Conservation (phyloP, 495 filamentous ascomycete species). For the Saxophila tyrrhenica region DNA sequence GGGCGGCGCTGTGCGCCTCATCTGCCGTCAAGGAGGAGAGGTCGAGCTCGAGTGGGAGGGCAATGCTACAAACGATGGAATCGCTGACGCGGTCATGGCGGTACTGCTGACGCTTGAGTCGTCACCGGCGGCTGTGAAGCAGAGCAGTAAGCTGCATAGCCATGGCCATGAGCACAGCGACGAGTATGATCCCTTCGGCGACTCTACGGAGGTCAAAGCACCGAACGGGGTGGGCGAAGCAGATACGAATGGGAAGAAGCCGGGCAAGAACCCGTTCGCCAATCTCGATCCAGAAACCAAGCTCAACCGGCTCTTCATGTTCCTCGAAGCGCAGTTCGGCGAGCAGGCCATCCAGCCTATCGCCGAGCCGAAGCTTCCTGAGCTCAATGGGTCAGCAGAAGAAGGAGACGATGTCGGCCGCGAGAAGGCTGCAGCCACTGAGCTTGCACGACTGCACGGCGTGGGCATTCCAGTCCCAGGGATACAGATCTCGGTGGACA, state of each 20-base stretch:
- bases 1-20: conserved; percentile 38
- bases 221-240: neutral
- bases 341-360: conserved; percentile 62
- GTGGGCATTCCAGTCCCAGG: conserved; percentile 83
- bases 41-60: conserved; percentile 95
- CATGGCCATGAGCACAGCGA: conserved; percentile 46
- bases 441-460: conserved; percentile 58
- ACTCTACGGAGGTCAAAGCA: conserved; percentile 1
- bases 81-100: conserved; percentile 89
- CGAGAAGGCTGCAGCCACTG: conserved; percentile 42
- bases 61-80: conserved; percentile 93
- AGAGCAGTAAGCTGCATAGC: conserved; percentile 32
- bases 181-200: conserved; percentile 6
- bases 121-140: conserved; percentile 86
- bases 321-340: conserved; percentile 95
- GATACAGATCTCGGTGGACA: conserved; percentile 71
- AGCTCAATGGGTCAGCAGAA: conserved; percentile 24
- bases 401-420: conserved; percentile 21
- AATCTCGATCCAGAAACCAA: conserved; percentile 59
- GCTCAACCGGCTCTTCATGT: conserved; percentile 76
- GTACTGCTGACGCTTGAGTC: conserved; percentile 82
- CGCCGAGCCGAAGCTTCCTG: conserved; percentile 45
- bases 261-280: conserved; percentile 54
- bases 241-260: conserved; percentile 9
- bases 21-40: conserved; percentile 57